Evolutionary conservation across 371 early-diverging fungal species (phyloP), one percentile per base, ranked within the genome.

Genomic region (Modicella reniformis): DNA sequence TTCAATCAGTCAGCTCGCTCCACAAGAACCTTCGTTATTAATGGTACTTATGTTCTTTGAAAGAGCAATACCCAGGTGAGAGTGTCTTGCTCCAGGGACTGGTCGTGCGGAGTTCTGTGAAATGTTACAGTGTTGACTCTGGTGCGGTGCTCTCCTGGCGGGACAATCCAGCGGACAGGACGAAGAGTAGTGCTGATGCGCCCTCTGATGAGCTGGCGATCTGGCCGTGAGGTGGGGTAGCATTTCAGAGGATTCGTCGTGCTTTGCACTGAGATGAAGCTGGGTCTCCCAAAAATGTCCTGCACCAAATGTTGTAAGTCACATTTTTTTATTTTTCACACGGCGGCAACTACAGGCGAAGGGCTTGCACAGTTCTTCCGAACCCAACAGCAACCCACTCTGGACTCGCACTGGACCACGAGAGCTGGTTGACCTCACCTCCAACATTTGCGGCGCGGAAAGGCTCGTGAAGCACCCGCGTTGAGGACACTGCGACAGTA

Each of bases 331-430:
- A 44, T 44, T 44, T n/a, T n/a, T n/a, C n/a, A n/a, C n/a, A n/a
- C n/a, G n/a, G n/a, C n/a, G n/a, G 44, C 19, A 17, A 12, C 54
- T 58, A 81, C 15, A 81, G 64, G 33, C 86, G 75, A 48, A 90
- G 80, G 8, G 91, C 89, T 67, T 89, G 88, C n/a, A 90, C 83
- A 2, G 88, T 88, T 55, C 81, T 84, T 44, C 88, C 89, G 81
- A 88, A 88, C 0, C 87, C 87, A 65, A 94, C 85, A 29, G 90
- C 92, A 37, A 95, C 81, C 92, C 92, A 95, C 25, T 94, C 92
- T 12, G 92, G 87, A 29, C 82, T 75, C 6, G 84, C 82, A 17
- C 87, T 79, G 21, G 90, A 90, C 93, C 94, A 93, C 6, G 88
- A 80, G 29, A 95, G 59, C 52, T 92, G 86, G 81, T 91, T 92